phyloP scores from a whole-genome alignment of 805 yeast species.

The Metschnikowia rubicola region DNA sequence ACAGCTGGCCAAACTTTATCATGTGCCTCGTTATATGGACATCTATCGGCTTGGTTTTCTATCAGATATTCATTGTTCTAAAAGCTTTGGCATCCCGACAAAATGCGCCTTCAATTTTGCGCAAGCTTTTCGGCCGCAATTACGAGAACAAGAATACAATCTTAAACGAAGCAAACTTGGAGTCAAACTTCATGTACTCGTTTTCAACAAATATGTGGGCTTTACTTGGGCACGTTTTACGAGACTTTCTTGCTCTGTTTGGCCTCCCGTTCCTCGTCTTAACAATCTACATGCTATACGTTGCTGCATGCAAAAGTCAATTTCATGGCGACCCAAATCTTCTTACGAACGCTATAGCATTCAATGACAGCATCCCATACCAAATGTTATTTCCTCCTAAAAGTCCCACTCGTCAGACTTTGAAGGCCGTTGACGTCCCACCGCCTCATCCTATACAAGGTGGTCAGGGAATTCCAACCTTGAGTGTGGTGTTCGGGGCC shows the following conservation, averaged over 20 bases:
- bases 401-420: neutral
- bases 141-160: neutral
- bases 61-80: constrained; percentile 21
- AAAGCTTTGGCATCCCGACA: constrained; percentile 9
- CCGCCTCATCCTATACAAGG: neutral
- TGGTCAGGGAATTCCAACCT: constrained; percentile 6
- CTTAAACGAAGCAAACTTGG: neutral
- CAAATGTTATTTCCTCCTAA: constrained; percentile 11
- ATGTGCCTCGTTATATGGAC: constrained; percentile 29
- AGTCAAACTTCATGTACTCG: constrained; percentile 3
- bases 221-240: constrained; percentile 31
- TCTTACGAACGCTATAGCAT: constrained; percentile 19
- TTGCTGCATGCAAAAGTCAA: constrained; percentile 18
- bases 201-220: constrained; percentile 15
- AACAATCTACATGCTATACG: constrained; percentile 31
- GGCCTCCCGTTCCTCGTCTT: constrained; percentile 44
- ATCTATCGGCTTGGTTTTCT: constrained; percentile 20
- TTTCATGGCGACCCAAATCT: constrained; percentile 2
- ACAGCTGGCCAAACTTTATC: constrained; percentile 45
- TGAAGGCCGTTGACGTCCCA: too few relatives aligned
- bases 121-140: constrained; percentile 4
- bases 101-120: constrained; percentile 1
- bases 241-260: constrained; percentile 32
- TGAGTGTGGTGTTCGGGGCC: constrained; percentile 31
- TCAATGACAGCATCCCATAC: constrained; percentile 25